phyloP scores from a whole-genome alignment of 1,284 basidiomycete genomes.

The Papiliotrema nemorosa region DNA sequence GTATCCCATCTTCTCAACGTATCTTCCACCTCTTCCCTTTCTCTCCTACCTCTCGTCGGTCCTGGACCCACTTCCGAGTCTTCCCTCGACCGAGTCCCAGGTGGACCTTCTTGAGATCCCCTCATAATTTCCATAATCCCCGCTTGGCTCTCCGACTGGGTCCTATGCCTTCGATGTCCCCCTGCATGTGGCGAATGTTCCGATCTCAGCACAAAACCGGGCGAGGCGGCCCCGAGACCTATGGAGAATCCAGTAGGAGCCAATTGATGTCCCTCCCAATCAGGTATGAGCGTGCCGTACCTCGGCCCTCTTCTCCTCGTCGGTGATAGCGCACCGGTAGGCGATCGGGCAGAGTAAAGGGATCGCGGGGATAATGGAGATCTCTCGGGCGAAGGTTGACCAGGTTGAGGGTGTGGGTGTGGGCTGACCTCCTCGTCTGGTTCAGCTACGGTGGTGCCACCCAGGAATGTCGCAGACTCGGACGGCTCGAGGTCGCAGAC shows the following conservation, averaged over 20 bases:
- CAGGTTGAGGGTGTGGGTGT: neutral
- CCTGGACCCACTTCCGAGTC: neutral
- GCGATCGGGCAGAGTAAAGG: constrained; percentile 1
- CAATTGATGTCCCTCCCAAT: constrained; percentile 27
- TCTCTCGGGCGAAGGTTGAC: neutral
- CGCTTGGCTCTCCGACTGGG: constrained; percentile 24
- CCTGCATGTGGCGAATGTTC: constrained; percentile 16
- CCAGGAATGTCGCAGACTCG: constrained; percentile 19
- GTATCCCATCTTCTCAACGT: neutral
- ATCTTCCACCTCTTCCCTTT: neutral
- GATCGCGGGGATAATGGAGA: neutral
- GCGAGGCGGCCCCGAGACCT: constrained; percentile 48
- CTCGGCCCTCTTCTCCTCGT: constrained; percentile 19
- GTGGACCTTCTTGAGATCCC: constrained; percentile 2
- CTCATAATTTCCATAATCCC: constrained; percentile 24
- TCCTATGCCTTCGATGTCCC: constrained; percentile 10
- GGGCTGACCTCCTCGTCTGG: constrained; percentile 6
- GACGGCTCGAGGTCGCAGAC: constrained; percentile 19
- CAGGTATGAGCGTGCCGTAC: constrained; percentile 47
- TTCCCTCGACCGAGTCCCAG: neutral
- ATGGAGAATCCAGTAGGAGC: constrained; percentile 47
- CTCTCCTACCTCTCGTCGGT: neutral
- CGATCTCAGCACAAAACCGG: constrained; percentile 46
- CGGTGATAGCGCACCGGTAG: constrained; percentile 14
- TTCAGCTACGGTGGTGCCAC: constrained; percentile 16